Percentiles rank a stretch among this genome's conserved stretches.
Conservation (phyloP, 2,329 filamentous ascomycete species). For the Dactylonectria estremocensis region DNA sequence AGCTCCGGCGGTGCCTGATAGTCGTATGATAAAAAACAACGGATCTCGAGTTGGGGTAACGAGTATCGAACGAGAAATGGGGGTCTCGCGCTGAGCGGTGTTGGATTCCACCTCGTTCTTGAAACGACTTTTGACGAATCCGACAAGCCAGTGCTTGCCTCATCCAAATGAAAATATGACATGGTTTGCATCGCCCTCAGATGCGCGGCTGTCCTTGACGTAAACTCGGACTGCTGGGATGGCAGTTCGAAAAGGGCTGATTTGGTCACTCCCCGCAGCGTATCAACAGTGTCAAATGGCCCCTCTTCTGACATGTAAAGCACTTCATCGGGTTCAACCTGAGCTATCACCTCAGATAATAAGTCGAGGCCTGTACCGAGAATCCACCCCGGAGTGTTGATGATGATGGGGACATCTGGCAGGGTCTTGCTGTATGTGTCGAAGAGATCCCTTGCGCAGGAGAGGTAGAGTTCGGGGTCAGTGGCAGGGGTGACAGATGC, state of each 20-base stretch:
- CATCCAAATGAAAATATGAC: constrained; percentile 78
- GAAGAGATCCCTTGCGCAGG: constrained; percentile 75
- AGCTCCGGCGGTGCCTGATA: constrained; percentile 72
- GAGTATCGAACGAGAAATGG: constrained; percentile 77
- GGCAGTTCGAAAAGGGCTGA: constrained; percentile 67
- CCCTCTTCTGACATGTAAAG: constrained; percentile 80
- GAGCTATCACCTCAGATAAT: constrained; percentile 69
- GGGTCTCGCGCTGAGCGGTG: constrained; percentile 68
- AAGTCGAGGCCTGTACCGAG: constrained; percentile 79
- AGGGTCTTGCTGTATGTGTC: constrained; percentile 67
- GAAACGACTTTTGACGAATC: constrained; percentile 13
- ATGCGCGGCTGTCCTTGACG: constrained; percentile 74
- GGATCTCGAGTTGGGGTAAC: constrained; percentile 66
- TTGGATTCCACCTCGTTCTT: constrained; percentile 63
- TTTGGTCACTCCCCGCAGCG: constrained; percentile 62
- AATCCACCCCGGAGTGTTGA: constrained; percentile 84
- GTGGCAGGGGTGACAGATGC: constrained; percentile 76
- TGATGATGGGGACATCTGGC: constrained; percentile 70
- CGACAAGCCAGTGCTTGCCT: constrained; percentile 37
- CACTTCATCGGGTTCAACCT: constrained; percentile 71
- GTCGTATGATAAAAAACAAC: constrained; percentile 79
- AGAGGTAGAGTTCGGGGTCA: constrained; percentile 77
- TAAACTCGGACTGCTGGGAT: constrained; percentile 70
- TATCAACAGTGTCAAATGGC: constrained; percentile 69
- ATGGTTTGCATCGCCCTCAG: constrained; percentile 83